Base-by-base conservation (phyloP, 139 green algal genomes). In the Chlamydomonas applanata region DNA sequence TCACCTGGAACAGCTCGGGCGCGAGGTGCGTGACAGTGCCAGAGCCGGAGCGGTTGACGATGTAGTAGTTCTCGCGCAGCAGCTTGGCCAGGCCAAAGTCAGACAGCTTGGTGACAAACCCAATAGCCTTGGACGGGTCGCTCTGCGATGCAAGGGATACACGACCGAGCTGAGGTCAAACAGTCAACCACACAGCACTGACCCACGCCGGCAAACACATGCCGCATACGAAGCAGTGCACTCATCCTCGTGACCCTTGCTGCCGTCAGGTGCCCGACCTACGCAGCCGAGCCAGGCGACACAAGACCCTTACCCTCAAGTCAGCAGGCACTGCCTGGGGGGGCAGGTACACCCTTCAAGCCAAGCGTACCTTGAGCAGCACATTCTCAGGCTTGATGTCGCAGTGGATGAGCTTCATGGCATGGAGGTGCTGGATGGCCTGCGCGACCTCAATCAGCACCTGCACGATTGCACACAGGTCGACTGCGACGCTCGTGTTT, bases 31-130 rank as follows among this genome's bases (percentile, higher is more conserved):
- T 90, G 16, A 90, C 82, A 30, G 85, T 90, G 4, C 85, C 85
- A 24, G 60, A 80, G 53, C 85, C 85, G 27, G 54, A 77, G 17
- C 81, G 79, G 80, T 90, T 90, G 72, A 88, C 79, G 70, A 88
- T 88, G 77, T 90, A 90, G 75, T 87, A 87, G 77, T 86, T 88
- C 68, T 90, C 85, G 4, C 82, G 65, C 65, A 90, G 79, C 72
- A 90, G 71, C 82, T 90, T 90, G 67, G 85, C 82, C 59, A 90
- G 70, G 22, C 85, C 85, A 75, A 90, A 90, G 77, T 90, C 85
- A 9, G 63, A 76, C 9, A 90, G 82, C 82, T 89, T 89, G 61
- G 77, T 82, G 16, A 78, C 71, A 35, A 87, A 87, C 46, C 82
- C 74, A 16, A 81, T 76, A 25, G 70, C 22, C 60, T 87, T 87